Evolutionary conservation across 2,329 filamentous ascomycete genomes (phyloP).

Genomic region (Monilinia polystroma): DNA sequence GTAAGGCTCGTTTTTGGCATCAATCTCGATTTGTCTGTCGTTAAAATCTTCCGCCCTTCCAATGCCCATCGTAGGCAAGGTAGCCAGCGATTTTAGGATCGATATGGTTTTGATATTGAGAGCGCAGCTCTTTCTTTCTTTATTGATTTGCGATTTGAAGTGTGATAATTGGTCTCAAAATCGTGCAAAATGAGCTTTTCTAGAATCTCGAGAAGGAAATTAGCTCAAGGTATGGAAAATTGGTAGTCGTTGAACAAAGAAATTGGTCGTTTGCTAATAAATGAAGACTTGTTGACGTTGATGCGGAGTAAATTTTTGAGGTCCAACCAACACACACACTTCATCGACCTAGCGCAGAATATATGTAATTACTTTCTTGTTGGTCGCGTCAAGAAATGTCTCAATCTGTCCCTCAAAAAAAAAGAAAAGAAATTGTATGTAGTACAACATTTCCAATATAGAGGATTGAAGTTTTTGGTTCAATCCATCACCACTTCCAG

Average conservation of each 20-base stretch:
- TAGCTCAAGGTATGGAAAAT: constrained; percentile 9
- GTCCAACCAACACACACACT: constrained; percentile 16
- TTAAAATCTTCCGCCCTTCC: constrained; percentile 65
- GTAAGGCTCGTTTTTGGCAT: constrained; percentile 60
- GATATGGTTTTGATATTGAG: constrained; percentile 30
- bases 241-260: constrained; percentile 15
- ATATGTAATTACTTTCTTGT: background rate
- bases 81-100: constrained; percentile 25
- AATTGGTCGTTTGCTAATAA: background rate
- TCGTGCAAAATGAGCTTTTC: constrained; percentile 6
- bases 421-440: background rate
- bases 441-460: background rate
- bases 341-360: constrained; percentile 19
- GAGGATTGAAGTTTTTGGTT: background rate
- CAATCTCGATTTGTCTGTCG: constrained; percentile 63
- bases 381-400: background rate
- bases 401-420: background rate
- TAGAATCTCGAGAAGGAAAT: constrained; percentile 14
- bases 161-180: background rate
- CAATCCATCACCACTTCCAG: constrained; percentile 18
- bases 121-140: constrained; percentile 21
- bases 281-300: background rate
- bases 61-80: constrained; percentile 62
- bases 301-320: constrained; percentile 7
- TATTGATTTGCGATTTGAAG: background rate